phyloP scores from a whole-genome alignment of 345 rosid species.

The Lepidium aucheri region DNA sequence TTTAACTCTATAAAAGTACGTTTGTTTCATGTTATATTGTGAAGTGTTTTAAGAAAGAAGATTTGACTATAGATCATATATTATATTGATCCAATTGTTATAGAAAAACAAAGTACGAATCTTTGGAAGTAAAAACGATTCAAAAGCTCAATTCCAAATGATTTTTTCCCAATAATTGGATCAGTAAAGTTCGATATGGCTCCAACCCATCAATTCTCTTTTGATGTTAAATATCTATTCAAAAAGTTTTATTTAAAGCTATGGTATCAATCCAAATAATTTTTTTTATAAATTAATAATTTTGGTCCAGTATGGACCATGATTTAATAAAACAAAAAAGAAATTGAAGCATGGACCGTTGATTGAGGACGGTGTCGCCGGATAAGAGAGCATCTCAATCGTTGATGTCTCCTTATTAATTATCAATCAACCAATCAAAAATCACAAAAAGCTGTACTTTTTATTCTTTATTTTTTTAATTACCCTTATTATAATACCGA shows the following conservation, averaged over 20 bases:
- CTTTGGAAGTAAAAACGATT: no score
- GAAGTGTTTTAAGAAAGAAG: no score
- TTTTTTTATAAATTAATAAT: neutral
- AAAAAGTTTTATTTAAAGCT: neutral
- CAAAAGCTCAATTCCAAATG: no score
- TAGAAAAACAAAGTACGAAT: no score
- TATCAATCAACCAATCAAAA: conserved; percentile 4
- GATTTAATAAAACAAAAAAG: neutral
- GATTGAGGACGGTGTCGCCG: conserved; percentile 25
- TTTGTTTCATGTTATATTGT: no score
- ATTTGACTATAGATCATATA: no score
- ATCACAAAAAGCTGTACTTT: conserved; percentile 10
- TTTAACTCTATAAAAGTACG: no score
- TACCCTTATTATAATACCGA: neutral
- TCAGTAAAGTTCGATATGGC: no score
- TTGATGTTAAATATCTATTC: neutral
- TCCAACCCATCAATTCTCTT: no score
- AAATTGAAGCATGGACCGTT: conserved; percentile 23
- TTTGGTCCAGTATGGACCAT: neutral
- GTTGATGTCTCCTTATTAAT: conserved; percentile 26
- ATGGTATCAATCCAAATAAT: neutral
- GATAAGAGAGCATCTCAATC: conserved; percentile 24
- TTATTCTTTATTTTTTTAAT: conserved; percentile 2
- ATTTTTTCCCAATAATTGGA: no score
- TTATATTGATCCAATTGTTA: no score